Conservation (phyloP, 306 rosid species). For the Gastrolobium bilobum region DNA sequence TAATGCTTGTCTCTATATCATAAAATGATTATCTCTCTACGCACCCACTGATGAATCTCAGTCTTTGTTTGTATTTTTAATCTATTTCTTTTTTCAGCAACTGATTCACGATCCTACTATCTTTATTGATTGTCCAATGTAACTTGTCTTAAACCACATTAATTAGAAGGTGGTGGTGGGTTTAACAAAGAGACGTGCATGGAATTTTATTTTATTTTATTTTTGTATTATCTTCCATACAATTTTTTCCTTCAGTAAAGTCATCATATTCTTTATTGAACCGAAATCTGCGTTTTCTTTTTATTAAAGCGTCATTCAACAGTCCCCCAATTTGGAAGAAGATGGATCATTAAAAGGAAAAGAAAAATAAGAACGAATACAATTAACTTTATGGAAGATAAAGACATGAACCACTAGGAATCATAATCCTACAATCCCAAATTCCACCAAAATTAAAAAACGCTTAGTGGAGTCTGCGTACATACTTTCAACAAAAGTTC, state of each 20-base stretch:
- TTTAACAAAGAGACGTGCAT: conserved; percentile 18
- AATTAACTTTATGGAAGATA: conserved; percentile 8
- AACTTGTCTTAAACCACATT: not conserved
- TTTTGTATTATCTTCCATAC: not conserved
- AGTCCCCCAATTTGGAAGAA: not conserved
- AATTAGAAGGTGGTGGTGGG: not conserved
- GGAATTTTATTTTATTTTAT: not conserved
- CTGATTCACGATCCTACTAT: not conserved
- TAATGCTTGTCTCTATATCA: no score
- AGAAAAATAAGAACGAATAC: not conserved
- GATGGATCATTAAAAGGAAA: not conserved
- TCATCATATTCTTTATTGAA: not conserved
- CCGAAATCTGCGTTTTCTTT: conserved; percentile 7
- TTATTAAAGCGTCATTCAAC: not conserved
- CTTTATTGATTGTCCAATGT: not conserved
- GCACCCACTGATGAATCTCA: no score
- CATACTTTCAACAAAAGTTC: conserved; percentile 42
- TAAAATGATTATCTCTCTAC: no score
- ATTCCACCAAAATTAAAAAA: conserved; percentile 28
- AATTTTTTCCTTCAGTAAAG: no score
- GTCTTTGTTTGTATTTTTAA: no score
- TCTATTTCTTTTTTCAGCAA: no score
- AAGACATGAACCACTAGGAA: not conserved
- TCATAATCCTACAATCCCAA: conserved; percentile 36
- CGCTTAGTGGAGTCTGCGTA: conserved; percentile 47